These are phyloP conservation scores for Cantharellus anzutake DNA, from an alignment of 768 basidiomycete species.

Conservation along the genomic window DNA sequence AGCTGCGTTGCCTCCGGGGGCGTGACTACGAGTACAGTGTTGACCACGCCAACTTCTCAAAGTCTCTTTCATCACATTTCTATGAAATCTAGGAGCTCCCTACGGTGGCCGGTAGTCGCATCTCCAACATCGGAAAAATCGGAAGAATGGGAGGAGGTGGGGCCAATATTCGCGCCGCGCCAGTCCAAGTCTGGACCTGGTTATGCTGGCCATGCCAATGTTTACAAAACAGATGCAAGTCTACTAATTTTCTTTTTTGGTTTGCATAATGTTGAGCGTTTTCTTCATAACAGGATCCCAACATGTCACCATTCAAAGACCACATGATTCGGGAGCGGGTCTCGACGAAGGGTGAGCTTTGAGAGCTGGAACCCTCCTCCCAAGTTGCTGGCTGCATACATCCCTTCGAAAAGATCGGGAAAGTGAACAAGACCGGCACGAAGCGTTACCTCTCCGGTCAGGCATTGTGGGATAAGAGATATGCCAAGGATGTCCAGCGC, in stretches of 20 bases:
- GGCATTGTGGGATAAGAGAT: constrained; percentile 46
- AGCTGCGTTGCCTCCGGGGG: too few relatives aligned
- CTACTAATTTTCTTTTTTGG: too few relatives aligned
- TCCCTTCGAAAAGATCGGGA: constrained; percentile 46
- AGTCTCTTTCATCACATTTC: background rate
- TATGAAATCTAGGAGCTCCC: too few relatives aligned
- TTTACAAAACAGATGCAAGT: background rate
- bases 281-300: background rate
- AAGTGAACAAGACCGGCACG: constrained; percentile 51
- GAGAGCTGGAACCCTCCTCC: constrained; percentile 53
- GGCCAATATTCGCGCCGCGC: too few relatives aligned
- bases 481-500: constrained; percentile 30
- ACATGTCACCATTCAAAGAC: constrained; percentile 19
- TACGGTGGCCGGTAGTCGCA: too few relatives aligned
- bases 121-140: too few relatives aligned
- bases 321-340: constrained; percentile 87
- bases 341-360: constrained; percentile 60
- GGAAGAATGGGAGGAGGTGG: too few relatives aligned
- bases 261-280: background rate
- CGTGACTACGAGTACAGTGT: too few relatives aligned
- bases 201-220: background rate
- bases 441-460: constrained; percentile 57
- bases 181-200: background rate
- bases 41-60: background rate
- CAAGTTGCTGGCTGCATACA: constrained; percentile 50